phyloP scores from a whole-genome alignment of 139 green algal species.

The Auxenochlorella protothecoides region DNA sequence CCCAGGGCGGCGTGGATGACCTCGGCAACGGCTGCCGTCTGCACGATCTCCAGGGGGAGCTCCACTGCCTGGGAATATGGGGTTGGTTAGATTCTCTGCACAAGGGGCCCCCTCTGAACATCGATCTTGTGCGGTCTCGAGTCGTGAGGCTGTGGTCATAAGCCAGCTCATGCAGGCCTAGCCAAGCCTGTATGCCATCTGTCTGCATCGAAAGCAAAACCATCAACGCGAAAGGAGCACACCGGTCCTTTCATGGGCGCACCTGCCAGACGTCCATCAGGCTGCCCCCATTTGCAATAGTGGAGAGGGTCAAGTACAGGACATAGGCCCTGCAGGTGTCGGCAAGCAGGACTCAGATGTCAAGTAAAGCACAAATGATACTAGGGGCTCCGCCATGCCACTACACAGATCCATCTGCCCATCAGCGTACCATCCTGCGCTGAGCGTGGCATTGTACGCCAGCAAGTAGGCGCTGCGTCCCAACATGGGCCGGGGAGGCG shows the following conservation, averaged over 20 bases:
- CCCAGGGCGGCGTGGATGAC: slow-evolving; percentile 66
- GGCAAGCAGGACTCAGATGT: not conserved
- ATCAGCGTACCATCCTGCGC: slow-evolving; percentile 37
- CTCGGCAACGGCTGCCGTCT: slow-evolving; percentile 79
- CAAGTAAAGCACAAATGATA: not conserved
- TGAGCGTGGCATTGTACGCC: slow-evolving; percentile 50
- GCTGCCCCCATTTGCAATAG: slow-evolving; percentile 12
- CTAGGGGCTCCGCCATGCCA: not conserved
- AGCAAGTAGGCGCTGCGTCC: slow-evolving; percentile 40
- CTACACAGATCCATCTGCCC: not conserved
- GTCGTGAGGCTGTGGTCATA: too few relatives aligned
- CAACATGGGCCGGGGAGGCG: too few relatives aligned
- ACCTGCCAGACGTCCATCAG: slow-evolving; percentile 47
- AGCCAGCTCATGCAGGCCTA: too few relatives aligned
- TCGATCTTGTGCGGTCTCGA: too few relatives aligned
- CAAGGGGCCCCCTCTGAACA: too few relatives aligned
- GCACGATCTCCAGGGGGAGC: slow-evolving; percentile 65
- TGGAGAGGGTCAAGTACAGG: slow-evolving; percentile 37
- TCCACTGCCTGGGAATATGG: slow-evolving; percentile 37
- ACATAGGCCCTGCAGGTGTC: slow-evolving; percentile 49
- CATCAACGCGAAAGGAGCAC: not conserved
- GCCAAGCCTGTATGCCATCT: not conserved
- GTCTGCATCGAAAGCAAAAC: not conserved
- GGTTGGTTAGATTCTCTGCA: not conserved
- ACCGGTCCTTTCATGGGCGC: not conserved